phyloP scores from a whole-genome alignment of 257 asterid species.

The Forsythia suspensa region DNA sequence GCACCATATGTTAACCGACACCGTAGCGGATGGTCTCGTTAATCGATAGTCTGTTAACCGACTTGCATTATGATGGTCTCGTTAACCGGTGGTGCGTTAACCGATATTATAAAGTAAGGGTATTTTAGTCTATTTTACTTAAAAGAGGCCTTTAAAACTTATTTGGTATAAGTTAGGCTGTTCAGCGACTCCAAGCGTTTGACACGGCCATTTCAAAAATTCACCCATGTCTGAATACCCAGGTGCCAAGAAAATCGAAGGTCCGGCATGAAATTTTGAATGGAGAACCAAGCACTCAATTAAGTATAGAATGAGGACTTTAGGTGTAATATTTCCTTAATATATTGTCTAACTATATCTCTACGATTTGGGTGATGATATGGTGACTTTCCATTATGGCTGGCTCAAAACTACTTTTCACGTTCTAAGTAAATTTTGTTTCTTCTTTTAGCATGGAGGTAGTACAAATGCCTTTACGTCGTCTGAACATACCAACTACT shows the following conservation, averaged over 20 bases:
- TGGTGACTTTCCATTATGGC: slow-evolving; percentile 6
- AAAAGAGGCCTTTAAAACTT: too few species aligned
- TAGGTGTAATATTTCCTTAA: background rate
- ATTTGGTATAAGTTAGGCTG: too few species aligned
- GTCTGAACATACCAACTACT: slow-evolving; percentile 79
- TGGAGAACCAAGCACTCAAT: background rate
- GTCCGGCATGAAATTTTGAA: background rate
- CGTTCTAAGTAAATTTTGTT: background rate
- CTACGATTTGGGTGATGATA: background rate
- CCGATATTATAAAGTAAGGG: too few species aligned
- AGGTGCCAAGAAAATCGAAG: background rate
- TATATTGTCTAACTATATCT: background rate
- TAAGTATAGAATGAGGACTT: background rate
- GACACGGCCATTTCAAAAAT: too few species aligned
- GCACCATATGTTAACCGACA: too few species aligned
- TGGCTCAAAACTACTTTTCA: slow-evolving; percentile 4
- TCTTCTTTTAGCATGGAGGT: slow-evolving; percentile 76
- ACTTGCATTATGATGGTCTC: too few species aligned
- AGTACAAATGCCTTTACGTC: slow-evolving; percentile 94
- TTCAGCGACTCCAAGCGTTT: too few species aligned
- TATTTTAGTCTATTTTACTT: too few species aligned
- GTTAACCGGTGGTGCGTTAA: too few species aligned
- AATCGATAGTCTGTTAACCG: too few species aligned
- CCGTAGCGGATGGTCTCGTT: too few species aligned
- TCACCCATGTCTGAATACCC: background rate